Base-by-base conservation (phyloP, 2,329 filamentous ascomycete species). In the Monilinia fructicola region DNA sequence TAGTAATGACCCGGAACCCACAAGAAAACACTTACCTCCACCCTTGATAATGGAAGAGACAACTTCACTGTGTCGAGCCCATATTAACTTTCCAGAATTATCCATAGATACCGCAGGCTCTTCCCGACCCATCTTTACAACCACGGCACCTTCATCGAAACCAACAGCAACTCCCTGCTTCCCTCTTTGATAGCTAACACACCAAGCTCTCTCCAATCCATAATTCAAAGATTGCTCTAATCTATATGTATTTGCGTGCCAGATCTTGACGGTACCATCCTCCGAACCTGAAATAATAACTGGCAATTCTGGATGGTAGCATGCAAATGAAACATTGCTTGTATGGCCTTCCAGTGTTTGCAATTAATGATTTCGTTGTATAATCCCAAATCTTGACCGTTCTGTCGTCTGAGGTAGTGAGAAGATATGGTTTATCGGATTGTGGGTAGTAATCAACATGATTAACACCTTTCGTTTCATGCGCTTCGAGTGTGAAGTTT, bases 361-460 rank as follows among this genome's bases (percentile, higher is more conserved):
- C 95, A 76, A 98, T 97, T 71, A 98, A 83, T 16, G 93, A 95
- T 81, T 99, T 99, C 59, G 93, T 98, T 16, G 94, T 98, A 82
- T 99, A 98, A 77, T 99, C 95, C 94, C 95, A 99, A 65, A 99
- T 87, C 83, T 98, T 98, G 74, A 98, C 92, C 0, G 94, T 98
- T 74, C 92, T 88, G 79, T 98, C 95, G 78, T 99, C 95, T 10
- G 93, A 97, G 18, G 94, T 97, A 31, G 95, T 99, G 70, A 99
- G 88, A 55, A 99, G 88, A 76, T 99, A 98, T 35, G 88, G 88
- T 78, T 90, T 90, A 76, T 90, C 88, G 72, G 87, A 88, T 75
- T 89, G 87, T 14, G 87, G 87, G 75, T 90, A 90, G 80, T 90
- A 99, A 77, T 99, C 95, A 74, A 99, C 93, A 76, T 97, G 92